Evolutionary conservation across 176 grass and related monocot species (phyloP).

Genomic region (Otatea glauca): DNA sequence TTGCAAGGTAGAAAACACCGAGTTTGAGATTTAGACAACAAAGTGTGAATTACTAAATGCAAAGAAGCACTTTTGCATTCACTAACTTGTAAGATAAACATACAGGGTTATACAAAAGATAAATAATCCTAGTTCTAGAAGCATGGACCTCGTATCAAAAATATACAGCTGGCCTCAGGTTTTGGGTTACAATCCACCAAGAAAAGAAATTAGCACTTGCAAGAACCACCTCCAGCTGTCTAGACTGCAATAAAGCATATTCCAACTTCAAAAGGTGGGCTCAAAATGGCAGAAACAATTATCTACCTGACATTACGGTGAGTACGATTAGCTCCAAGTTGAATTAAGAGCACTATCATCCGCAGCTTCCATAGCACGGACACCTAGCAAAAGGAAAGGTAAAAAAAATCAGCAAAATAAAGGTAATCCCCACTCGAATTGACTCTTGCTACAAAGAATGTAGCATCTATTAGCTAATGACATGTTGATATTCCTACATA

Average conservation of each 20-base stretch:
- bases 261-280: neutral
- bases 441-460: neutral
- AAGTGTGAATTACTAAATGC: slow-evolving; percentile 4
- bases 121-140: slow-evolving; percentile 13
- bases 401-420: slow-evolving; percentile 24
- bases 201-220: neutral
- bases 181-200: slow-evolving; percentile 30
- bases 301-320: slow-evolving; percentile 45
- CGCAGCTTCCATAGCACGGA: slow-evolving; percentile 45
- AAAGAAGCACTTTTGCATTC: slow-evolving; percentile 36
- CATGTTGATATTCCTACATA: neutral
- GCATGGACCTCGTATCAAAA: slow-evolving; percentile 21
- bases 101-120: slow-evolving; percentile 23
- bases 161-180: slow-evolving; percentile 27
- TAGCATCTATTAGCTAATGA: neutral
- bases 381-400: slow-evolving; percentile 34
- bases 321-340: slow-evolving; percentile 49
- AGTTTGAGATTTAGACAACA: neutral
- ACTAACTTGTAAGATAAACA: slow-evolving; percentile 9
- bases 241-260: slow-evolving; percentile 28
- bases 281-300: slow-evolving; percentile 26
- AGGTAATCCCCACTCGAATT: neutral
- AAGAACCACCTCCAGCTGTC: slow-evolving; percentile 5
- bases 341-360: slow-evolving; percentile 38
- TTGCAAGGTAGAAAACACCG: neutral